A percentile compares a stretch with the other conserved stretches of the same genome.
Evolutionary conservation across 148 eudicot species (phyloP).

Genomic region (Diospyros kaki): DNA sequence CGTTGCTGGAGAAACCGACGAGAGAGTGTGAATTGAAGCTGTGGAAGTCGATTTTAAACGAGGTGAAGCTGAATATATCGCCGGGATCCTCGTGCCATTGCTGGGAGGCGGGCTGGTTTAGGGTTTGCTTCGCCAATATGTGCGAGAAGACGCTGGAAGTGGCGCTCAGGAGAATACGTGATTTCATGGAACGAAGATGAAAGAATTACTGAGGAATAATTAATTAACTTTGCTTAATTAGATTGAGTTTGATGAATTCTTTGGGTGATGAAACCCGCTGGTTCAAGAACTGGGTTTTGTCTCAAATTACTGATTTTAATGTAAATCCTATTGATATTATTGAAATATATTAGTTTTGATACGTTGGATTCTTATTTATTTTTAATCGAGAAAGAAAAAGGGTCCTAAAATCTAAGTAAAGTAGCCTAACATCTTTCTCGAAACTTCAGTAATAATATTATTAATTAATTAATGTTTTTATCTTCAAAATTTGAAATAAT

Average conservation of each 20-base stretch:
- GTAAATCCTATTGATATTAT: too few relatives aligned
- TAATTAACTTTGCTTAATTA: neutral
- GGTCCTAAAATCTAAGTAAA: too few relatives aligned
- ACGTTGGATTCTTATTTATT: too few relatives aligned
- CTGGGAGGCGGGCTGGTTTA: slow-evolving; percentile 81
- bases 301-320: neutral
- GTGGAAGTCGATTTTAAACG: slow-evolving; percentile 49
- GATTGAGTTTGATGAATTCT: slow-evolving; percentile 20
- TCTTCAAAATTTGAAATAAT: too few relatives aligned
- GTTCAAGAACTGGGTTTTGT: slow-evolving; percentile 13
- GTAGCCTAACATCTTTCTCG: too few relatives aligned
- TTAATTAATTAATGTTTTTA: too few relatives aligned
- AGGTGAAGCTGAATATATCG: slow-evolving; percentile 69
- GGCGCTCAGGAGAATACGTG: slow-evolving; percentile 51
- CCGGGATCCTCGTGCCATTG: slow-evolving; percentile 84
- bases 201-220: neutral
- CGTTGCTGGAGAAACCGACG: slow-evolving; percentile 37
- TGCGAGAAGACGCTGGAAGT: slow-evolving; percentile 65
- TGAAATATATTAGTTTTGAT: too few relatives aligned
- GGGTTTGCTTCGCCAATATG: slow-evolving; percentile 92
- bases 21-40: slow-evolving; percentile 52
- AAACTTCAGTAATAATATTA: too few relatives aligned
- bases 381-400: too few relatives aligned
- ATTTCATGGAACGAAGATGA: slow-evolving; percentile 51
- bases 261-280: slow-evolving; percentile 26